Evolutionary conservation across 1,139 yeast genomes (phyloP).

Genomic region (Zygoascus hellenicus): DNA sequence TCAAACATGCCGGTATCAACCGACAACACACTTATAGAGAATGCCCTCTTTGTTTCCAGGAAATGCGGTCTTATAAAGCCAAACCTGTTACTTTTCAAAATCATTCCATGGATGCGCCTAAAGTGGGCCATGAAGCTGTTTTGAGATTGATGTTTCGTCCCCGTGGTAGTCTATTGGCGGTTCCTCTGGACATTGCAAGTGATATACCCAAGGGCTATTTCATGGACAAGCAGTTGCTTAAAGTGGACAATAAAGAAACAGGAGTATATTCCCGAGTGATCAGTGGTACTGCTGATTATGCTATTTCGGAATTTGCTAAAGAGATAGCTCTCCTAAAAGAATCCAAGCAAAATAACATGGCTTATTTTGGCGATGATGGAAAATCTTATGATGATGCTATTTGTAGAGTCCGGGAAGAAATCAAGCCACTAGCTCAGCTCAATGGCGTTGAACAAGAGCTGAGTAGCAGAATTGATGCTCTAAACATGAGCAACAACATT

Average conservation of each 20-base stretch:
- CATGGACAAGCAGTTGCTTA: constrained; percentile 22
- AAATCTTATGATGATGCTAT: constrained; percentile 54
- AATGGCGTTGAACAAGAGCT: constrained; percentile 1
- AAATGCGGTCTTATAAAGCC: constrained; percentile 52
- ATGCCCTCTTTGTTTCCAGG: constrained; percentile 81
- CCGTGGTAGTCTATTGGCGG: constrained; percentile 51
- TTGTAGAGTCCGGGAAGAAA: constrained; percentile 40
- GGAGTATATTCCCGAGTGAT: constrained; percentile 53
- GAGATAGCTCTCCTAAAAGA: constrained; percentile 49
- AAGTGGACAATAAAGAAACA: constrained; percentile 25
- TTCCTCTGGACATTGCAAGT: constrained; percentile 43
- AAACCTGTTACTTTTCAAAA: constrained; percentile 62
- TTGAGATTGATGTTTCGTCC: constrained; percentile 71
- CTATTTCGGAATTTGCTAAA: constrained; percentile 48
- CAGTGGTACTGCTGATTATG: constrained; percentile 54
- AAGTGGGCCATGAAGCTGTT: constrained; percentile 51
- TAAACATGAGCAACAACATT: neutral
- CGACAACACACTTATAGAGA: constrained; percentile 49
- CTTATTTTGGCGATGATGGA: constrained; percentile 49
- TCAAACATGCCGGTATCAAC: constrained; percentile 18
- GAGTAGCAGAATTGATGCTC: neutral
- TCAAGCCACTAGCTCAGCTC: constrained; percentile 4
- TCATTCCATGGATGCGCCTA: constrained; percentile 56
- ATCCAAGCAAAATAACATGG: constrained; percentile 51
- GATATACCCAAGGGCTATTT: constrained; percentile 18